Conservation (phyloP, 306 rosid genomes). For the Cyamopsis tetragonoloba region DNA sequence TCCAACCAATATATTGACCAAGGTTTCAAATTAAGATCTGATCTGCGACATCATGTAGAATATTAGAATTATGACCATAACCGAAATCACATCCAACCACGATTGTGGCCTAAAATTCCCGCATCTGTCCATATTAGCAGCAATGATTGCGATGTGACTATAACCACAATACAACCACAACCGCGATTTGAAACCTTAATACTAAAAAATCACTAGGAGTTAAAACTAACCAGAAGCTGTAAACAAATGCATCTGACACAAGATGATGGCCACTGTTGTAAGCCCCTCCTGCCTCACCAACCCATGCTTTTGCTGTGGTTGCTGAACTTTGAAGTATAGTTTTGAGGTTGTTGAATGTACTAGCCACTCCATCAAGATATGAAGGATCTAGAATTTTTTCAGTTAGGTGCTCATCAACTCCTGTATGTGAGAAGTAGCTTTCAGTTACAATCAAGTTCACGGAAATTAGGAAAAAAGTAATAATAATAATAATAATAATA, state of each 20-base stretch:
- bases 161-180: no score
- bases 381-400: constrained; percentile 68
- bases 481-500: no score
- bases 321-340: constrained; percentile 44
- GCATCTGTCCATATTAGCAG: no score
- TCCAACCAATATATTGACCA: not conserved
- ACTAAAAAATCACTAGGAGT: not conserved
- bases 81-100: no score
- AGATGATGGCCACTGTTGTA: constrained; percentile 83
- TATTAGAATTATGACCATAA: no score
- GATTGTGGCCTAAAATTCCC: no score
- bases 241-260: constrained; percentile 77
- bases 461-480: not conserved
- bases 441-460: not conserved
- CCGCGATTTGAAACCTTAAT: no score
- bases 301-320: constrained; percentile 69
- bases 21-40: no score
- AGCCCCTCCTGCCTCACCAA: constrained; percentile 98
- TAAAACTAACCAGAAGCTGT: constrained; percentile 74
- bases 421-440: constrained; percentile 37
- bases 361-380: constrained; percentile 53
- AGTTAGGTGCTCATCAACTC: constrained; percentile 60
- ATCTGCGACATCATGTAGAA: no score
- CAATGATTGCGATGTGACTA: no score
- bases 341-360: constrained; percentile 56